Conservation (phyloP, 2,329 filamentous ascomycete species). For the Fusarium falciforme region DNA sequence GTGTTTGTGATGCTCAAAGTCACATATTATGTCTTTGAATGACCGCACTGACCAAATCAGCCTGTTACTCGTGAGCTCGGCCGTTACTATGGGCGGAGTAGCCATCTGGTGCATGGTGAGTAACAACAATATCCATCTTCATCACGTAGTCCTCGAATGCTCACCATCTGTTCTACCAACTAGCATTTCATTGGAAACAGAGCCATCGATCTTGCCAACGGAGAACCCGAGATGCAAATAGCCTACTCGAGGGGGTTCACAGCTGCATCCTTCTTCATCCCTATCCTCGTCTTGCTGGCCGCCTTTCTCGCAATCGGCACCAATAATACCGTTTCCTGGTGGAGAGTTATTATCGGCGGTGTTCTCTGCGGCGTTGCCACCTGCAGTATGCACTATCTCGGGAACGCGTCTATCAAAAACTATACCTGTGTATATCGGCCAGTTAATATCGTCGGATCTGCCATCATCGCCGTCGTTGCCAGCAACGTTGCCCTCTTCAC, state of each 20-base stretch:
- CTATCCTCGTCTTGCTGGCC: constrained; percentile 77
- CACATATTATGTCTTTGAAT: too few relatives aligned
- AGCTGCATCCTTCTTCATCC: constrained; percentile 81
- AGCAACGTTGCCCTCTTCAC: constrained; percentile 76
- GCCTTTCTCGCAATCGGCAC: constrained; percentile 78
- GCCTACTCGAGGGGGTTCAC: constrained; percentile 79
- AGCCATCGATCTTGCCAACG: constrained; percentile 76
- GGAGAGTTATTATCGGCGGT: constrained; percentile 72
- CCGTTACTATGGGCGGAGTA: constrained; percentile 78
- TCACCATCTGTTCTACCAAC: too few relatives aligned
- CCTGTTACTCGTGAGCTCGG: constrained; percentile 71
- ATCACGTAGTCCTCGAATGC: too few relatives aligned
- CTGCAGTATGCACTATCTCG: constrained; percentile 90
- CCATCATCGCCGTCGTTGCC: constrained; percentile 77
- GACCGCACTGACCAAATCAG: constrained; percentile 48
- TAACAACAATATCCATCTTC: too few relatives aligned
- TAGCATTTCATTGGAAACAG: constrained; percentile 76
- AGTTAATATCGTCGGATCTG: constrained; percentile 73
- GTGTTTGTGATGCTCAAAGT: too few relatives aligned
- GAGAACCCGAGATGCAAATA: constrained; percentile 73
- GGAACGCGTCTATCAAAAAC: constrained; percentile 85
- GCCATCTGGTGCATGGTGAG: constrained; percentile 78
- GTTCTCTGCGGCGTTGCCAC: constrained; percentile 78
- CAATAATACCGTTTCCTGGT: constrained; percentile 67
- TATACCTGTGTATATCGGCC: constrained; percentile 73